Evolutionary conservation across 148 eudicot genomes (phyloP), one percentile per base, ranked within the genome.

Genomic region (Fagopyrum esculentum): DNA sequence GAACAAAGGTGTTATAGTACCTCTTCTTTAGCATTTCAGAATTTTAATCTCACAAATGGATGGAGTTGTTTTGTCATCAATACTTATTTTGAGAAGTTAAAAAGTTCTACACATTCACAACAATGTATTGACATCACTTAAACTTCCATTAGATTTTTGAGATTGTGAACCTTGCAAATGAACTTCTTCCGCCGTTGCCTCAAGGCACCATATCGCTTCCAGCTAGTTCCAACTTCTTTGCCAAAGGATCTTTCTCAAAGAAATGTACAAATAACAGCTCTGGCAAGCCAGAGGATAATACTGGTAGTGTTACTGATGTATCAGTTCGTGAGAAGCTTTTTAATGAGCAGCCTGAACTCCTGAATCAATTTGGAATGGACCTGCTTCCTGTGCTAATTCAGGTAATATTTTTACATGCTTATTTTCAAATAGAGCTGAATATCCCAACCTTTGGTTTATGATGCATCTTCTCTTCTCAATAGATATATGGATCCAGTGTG

Each of bases 401-500:
- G 98, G 99, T 96, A 35, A 35, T 46, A 70, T 83, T 74, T 26
- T 71, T 73, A 26, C 8, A 49, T 76, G 10, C 66, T 29, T 4
- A 19, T 16, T 17, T 57, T 30, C 40, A 22, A 16, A 26, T 17
- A 43, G 64, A 17, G 22, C 50, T 10, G 40, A 71, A 54, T 52
- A 29, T 12, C 19, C 40, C 19, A 29, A 73, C 12, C 54, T 30
- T 68, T 74, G 35, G 35, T 61, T 72, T 50, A 72, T 69, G 56
- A 35, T 17, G 19, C 45, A 60, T 46, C 16, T 43, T 57, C 59
- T 73, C 61, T 75, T 63, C 75, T 48, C 16, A 78, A 78, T 87
- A 96, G 99, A 87, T 96, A 15, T 91, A 96, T 79, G 99, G 99
- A 60, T 92, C 99, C 79, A 96, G 99, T 76, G 99, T 96, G 59